Evolutionary conservation across 768 basidiomycete genomes (phyloP), one percentile per base, ranked within the genome.

Genomic region (Lepiota brunneoincarnata): DNA sequence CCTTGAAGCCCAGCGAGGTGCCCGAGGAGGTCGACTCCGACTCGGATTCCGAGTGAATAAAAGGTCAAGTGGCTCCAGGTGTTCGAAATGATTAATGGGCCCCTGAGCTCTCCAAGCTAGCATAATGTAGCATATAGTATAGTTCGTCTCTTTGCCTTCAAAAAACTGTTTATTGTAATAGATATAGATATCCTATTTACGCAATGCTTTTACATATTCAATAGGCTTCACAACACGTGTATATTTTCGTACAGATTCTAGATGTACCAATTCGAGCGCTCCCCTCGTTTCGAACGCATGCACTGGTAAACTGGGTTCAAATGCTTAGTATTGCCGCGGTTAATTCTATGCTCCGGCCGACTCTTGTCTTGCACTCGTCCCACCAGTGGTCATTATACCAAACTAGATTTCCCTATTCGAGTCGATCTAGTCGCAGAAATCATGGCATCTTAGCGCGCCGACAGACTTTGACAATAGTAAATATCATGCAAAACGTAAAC

Each of bases 11-110:
- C 44, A 64, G 60, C 57, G 72, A 72, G 58, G 59, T 62, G 37
- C 64, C 56, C 54, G 58, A 47, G 39, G 57, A 61, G 44, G 57
- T 52, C 28, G 59, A 60, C 21, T 69, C 68, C 36, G 71, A 69
- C 42, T 73, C 73, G 49, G 75, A 76, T 60, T 67, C 66, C 53
- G 74, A 77, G 57, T 75, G 61, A 64, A 51, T 26, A 18, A 20
- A 23, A 34, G 12, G 12, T 28, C 42, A 37, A 20, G 28, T 26
- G 17, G 49, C 53, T 51, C 50, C 23, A 21, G 26, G 49, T 14
- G 7, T 24, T 38, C 21, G 7, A 31, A 9, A 2, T 31, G 11
- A 41, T 36, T 36, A 42, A 20, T 39, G 20, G 21, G 31, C 31
- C 11, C n/a, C 18, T 17, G 41, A 11, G 26, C 26, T 17, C 38